Percentiles rank a stretch among this genome's conserved stretches.
Conservation (phyloP, 2,329 filamentous ascomycete genomes). For the Aphanoascus verrucosus region DNA sequence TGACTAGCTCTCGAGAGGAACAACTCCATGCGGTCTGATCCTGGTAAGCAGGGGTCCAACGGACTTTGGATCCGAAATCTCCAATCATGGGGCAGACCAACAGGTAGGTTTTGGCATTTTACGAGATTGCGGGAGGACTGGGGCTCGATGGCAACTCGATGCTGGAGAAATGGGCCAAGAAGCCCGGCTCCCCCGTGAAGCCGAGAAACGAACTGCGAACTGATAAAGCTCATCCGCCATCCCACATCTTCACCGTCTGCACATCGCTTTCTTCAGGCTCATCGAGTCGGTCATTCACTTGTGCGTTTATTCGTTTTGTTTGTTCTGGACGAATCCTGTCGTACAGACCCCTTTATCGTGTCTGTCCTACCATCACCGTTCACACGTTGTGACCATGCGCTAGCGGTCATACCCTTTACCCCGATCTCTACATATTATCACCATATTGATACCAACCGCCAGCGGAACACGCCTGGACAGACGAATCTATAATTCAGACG, state of each 20-base stretch:
- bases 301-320: too few species aligned
- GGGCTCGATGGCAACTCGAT: neutral
- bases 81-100: too few species aligned
- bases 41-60: too few species aligned
- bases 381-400: too few species aligned
- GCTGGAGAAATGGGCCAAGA: neutral
- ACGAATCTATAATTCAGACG: neutral
- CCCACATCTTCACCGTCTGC: neutral
- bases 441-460: neutral
- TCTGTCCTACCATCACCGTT: too few species aligned
- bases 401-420: too few species aligned
- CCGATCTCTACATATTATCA: neutral
- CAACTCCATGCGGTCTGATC: too few species aligned
- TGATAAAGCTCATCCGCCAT: conserved; percentile 2
- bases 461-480: neutral
- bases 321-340: too few species aligned
- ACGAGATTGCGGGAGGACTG: neutral
- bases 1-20: too few species aligned
- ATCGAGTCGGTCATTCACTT: neutral
- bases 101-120: neutral
- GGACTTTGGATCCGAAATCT: too few species aligned
- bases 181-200: neutral
- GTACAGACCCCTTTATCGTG: too few species aligned
- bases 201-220: neutral
- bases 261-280: neutral